phyloP scores from a whole-genome alignment of 1,284 basidiomycete genomes.

The Moesziomyces antarcticus region DNA sequence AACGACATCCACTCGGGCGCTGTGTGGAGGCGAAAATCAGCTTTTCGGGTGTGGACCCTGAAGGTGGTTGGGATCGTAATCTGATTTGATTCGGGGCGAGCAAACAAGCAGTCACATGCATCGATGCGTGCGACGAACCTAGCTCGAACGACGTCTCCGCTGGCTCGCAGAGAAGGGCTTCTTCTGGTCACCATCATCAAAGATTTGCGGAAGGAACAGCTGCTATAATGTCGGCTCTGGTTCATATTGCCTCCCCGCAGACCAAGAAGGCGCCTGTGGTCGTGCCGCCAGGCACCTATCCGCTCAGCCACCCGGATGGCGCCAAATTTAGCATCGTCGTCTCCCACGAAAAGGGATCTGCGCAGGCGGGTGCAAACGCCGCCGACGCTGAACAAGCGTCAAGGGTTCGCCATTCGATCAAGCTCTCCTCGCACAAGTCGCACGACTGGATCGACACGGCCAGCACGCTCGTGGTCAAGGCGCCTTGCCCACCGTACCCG shows the following conservation, averaged over 20 bases:
- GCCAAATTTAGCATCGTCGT: constrained; percentile 40
- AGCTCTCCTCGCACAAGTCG: constrained; percentile 20
- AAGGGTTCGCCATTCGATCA: constrained; percentile 19
- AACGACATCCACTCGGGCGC: too few relatives aligned
- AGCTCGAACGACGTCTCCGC: neutral
- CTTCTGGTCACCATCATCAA: neutral
- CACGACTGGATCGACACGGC: constrained; percentile 31
- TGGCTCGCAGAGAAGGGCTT: neutral
- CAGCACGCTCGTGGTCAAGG: constrained; percentile 29
- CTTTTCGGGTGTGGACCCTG: constrained; percentile 7
- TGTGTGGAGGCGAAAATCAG: neutral
- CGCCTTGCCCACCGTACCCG: constrained; percentile 42
- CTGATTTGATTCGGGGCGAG: constrained; percentile 8
- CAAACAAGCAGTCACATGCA: neutral
- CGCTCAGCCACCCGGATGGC: constrained; percentile 35
- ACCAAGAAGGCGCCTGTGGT: constrained; percentile 34
- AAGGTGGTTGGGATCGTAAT: constrained; percentile 3
- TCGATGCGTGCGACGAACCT: neutral
- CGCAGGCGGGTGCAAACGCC: neutral
- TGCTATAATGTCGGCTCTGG: constrained; percentile 38
- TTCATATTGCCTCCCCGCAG: constrained; percentile 33
- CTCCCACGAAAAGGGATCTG: constrained; percentile 19
- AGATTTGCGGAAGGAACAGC: neutral
- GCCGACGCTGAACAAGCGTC: constrained; percentile 9
- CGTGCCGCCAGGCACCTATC: constrained; percentile 20